Conservation (phyloP, 257 asterid species). For the Haberlea rhodopensis region DNA sequence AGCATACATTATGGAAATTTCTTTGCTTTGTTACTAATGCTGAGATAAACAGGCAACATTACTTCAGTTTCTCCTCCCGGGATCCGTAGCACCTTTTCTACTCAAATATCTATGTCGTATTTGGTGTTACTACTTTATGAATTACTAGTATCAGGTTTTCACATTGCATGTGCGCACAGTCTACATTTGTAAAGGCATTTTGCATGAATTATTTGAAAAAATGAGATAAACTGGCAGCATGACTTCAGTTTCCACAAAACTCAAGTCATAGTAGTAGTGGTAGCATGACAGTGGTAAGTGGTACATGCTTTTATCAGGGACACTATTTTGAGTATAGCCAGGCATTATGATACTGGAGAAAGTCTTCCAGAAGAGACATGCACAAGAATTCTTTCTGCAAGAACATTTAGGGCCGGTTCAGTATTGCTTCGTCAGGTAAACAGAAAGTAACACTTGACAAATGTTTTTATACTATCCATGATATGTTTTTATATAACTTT, state of each 20-base stretch:
- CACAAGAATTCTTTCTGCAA: conserved; percentile 62
- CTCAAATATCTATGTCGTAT: neutral
- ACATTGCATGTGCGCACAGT: no score
- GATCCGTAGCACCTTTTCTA: neutral
- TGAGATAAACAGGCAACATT: neutral
- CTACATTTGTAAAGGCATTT: no score
- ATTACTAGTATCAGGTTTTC: no score
- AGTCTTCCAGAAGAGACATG: conserved; percentile 63
- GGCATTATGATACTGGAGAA: conserved; percentile 76
- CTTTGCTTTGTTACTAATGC: neutral
- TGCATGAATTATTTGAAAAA: no score
- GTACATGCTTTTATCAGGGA: conserved; percentile 45
- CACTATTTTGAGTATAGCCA: conserved; percentile 62
- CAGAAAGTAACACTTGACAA: neutral
- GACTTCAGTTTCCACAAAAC: no score
- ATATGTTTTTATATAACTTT: neutral
- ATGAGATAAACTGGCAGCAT: no score
- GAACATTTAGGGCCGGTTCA: conserved; percentile 80
- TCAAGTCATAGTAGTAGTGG: no score
- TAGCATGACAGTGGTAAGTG: no score
- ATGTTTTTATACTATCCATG: neutral
- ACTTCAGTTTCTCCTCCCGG: neutral
- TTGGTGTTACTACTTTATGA: neutral
- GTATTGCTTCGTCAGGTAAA: conserved; percentile 74
- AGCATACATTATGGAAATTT: no score